Evolutionary conservation across 2,329 filamentous ascomycete genomes (phyloP), one percentile per base, ranked within the genome.

Genomic region (Venturia carpophila): DNA sequence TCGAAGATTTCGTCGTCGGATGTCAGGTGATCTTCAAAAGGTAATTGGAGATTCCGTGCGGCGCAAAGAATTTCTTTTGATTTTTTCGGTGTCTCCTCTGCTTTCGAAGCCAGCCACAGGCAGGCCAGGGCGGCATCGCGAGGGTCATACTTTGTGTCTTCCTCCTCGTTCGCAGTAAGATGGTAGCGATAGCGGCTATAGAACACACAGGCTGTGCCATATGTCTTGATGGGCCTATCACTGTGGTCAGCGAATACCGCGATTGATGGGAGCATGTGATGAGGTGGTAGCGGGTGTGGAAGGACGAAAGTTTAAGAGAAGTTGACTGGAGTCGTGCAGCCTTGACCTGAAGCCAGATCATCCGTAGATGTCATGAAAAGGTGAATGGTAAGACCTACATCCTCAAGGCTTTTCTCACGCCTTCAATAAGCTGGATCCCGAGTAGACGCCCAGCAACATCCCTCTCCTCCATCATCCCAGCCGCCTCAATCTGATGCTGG

Each of bases 61-160:
- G 92, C 92, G 66, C 91, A 95, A 19, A 97, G 81, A 67, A 99
- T 95, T 68, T 99, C 94, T 66, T 85, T 87, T 3, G 91, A 96
- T 79, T 97, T 97, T 78, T 99, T 99, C 69, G 97, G 84, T 0
- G 94, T 99, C 75, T 99, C 94, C 76, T 99, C 94, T 58, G 95
- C 92, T 79, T 99, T 99, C 81, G 93, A 97, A 2, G 92, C 92
- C 2, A 92, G 90, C 72, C 97, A 93, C 10, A 99, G 80, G 30
- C 91, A 89, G 0, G 94, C 91, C 7, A 94, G 85, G 0, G 93
- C 91, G 1, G 91, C 92, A 73, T 97, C 93, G 27, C 55, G 37
- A 37, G 45, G 60, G 24, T 61, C 58, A 19, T 62, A 62, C 52
- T 43, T 61, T 15, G 47, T 34, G 30, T 65, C 55, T 49, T 62